phyloP scores from a whole-genome alignment of 345 rosid species.

The Triadica sebifera region DNA sequence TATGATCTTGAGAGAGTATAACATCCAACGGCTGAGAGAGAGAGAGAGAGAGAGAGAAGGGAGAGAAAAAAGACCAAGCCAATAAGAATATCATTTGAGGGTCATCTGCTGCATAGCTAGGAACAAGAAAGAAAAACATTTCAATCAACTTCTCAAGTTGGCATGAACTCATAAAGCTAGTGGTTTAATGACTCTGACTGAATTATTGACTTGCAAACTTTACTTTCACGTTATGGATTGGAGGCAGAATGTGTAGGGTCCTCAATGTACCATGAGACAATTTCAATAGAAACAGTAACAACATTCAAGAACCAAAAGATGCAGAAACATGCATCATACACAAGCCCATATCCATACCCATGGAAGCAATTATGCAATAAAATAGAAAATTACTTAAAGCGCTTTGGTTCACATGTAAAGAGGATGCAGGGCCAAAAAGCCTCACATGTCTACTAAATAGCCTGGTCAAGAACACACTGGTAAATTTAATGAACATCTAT shows the following conservation, averaged over 20 bases:
- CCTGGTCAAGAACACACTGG: neutral
- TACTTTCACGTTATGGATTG: neutral
- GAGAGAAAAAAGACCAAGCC: constrained; percentile 18
- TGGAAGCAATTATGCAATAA: neutral
- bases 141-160: neutral
- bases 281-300: neutral
- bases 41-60: neutral
- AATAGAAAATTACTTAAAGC: neutral
- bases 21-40: constrained; percentile 74
- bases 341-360: neutral
- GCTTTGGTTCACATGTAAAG: neutral
- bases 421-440: neutral
- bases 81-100: neutral
- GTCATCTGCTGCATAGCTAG: neutral
- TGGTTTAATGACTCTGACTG: neutral
- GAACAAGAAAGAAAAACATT: neutral
- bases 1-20: constrained; percentile 89
- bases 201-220: neutral
- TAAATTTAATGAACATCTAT: neutral
- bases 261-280: neutral
- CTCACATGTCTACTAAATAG: neutral
- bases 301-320: neutral
- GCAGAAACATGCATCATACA: neutral
- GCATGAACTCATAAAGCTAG: neutral
- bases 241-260: neutral